Evolutionary conservation across 139 green algal genomes (phyloP).

Genomic region (Volvox reticuliferus): DNA sequence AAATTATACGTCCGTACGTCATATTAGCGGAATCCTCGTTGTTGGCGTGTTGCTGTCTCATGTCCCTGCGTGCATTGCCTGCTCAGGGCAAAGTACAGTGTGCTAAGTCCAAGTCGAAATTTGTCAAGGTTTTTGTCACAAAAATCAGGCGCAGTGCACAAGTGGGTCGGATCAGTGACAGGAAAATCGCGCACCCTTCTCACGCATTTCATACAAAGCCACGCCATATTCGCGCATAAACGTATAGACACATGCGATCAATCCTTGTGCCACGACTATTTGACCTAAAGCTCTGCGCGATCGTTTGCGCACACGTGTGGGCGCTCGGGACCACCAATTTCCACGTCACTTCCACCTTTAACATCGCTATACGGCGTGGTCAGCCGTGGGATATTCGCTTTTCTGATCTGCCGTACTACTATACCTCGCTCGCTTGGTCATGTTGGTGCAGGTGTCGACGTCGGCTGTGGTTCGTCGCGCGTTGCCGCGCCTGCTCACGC

Average conservation of each 20-base stretch:
- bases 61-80: background rate
- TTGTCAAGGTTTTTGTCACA: background rate
- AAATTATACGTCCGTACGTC: too few species aligned
- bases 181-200: too few species aligned
- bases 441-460: background rate
- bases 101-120: background rate
- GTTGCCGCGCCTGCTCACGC: slow-evolving; percentile 20
- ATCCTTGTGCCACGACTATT: background rate
- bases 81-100: background rate
- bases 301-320: background rate
- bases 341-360: background rate
- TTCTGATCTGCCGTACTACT: background rate
- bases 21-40: too few species aligned
- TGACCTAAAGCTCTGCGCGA: background rate
- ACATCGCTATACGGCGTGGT: background rate
- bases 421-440: background rate
- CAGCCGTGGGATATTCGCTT: background rate
- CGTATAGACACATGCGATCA: too few species aligned
- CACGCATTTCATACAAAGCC: too few species aligned
- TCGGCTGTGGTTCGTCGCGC: background rate
- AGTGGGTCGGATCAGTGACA: background rate
- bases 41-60: background rate
- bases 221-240: too few species aligned
- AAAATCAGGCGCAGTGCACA: background rate
- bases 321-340: background rate